These are phyloP conservation scores for Rhododendron ferrugineum DNA, from an alignment of 148 eudicot species.

Conservation along the genomic window DNA sequence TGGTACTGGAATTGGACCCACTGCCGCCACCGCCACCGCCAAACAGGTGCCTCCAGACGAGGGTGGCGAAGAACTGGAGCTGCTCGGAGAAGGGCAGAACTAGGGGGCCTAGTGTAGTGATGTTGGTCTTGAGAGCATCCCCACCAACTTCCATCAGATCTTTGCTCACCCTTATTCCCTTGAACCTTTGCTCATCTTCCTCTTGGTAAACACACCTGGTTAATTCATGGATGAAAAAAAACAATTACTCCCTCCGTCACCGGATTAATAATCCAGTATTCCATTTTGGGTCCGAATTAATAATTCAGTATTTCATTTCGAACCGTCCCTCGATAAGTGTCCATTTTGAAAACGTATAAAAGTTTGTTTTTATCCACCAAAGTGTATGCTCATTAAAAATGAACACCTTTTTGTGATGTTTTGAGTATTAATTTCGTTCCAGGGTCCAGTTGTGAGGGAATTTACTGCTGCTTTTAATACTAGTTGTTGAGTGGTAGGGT, in stretches of 20 bases:
- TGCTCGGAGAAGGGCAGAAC: conserved; percentile 94
- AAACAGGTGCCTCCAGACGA: conserved; percentile 50
- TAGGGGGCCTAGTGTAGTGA: conserved; percentile 88
- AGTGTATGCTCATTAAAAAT: too few relatives aligned
- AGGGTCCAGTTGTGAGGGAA: not conserved
- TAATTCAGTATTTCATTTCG: too few relatives aligned
- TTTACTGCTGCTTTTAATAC: not conserved
- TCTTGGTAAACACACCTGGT: conserved; percentile 81
- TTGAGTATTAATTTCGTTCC: not conserved
- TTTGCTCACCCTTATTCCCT: conserved; percentile 75
- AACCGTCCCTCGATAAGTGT: too few relatives aligned
- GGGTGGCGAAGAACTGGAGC: conserved; percentile 67
- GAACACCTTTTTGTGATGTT: too few relatives aligned
- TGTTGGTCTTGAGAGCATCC: conserved; percentile 91
- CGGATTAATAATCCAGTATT: too few relatives aligned
- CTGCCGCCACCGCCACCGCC: conserved; percentile 32
- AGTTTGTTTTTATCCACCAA: too few relatives aligned
- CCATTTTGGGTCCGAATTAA: too few relatives aligned
- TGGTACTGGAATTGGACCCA: not conserved
- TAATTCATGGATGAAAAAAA: not conserved
- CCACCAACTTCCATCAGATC: conserved; percentile 82
- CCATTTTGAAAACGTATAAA: too few relatives aligned
- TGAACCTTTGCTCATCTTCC: conserved; percentile 61
- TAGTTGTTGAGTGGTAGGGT: not conserved
- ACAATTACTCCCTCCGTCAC: not conserved